Percentiles rank a stretch among this genome's conserved stretches.
Conservation (phyloP, 2,329 filamentous ascomycete genomes). For the Allantophomopsis lycopodina region DNA sequence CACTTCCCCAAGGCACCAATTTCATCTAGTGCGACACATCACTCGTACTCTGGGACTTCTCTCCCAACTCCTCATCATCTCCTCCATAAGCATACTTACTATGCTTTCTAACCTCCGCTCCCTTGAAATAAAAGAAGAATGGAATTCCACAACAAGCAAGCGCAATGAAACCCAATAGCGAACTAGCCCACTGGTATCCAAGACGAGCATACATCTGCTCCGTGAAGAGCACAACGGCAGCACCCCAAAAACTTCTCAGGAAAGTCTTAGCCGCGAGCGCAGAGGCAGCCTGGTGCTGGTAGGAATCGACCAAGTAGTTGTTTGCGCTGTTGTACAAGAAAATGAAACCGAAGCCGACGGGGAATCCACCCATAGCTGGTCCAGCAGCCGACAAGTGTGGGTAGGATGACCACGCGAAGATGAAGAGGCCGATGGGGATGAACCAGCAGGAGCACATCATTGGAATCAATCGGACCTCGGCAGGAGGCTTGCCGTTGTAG, state of each 20-base stretch:
- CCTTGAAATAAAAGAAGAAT: slow-evolving; percentile 69
- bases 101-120: slow-evolving; percentile 52
- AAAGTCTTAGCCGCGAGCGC: slow-evolving; percentile 74
- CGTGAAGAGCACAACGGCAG: slow-evolving; percentile 64
- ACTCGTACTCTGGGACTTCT: background rate
- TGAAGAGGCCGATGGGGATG: slow-evolving; percentile 47
- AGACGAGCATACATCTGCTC: slow-evolving; percentile 66
- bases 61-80: slow-evolving; percentile 29
- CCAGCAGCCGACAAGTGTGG: slow-evolving; percentile 32
- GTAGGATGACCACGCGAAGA: slow-evolving; percentile 50
- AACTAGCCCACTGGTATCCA: slow-evolving; percentile 63
- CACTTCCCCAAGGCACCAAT: too few species aligned
- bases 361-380: slow-evolving; percentile 40
- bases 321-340: slow-evolving; percentile 49
- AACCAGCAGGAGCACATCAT: slow-evolving; percentile 67
- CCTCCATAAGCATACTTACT: slow-evolving; percentile 64
- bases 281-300: slow-evolving; percentile 64
- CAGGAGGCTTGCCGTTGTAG: slow-evolving; percentile 56
- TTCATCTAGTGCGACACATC: too few species aligned
- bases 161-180: slow-evolving; percentile 58
- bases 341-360: slow-evolving; percentile 51
- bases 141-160: slow-evolving; percentile 73
- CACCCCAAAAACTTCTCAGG: slow-evolving; percentile 70
- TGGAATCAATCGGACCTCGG: slow-evolving; percentile 62
- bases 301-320: slow-evolving; percentile 47